Evolutionary conservation across 495 filamentous ascomycete species (phyloP).

Genomic region (Lasiosphaeria hispida): DNA sequence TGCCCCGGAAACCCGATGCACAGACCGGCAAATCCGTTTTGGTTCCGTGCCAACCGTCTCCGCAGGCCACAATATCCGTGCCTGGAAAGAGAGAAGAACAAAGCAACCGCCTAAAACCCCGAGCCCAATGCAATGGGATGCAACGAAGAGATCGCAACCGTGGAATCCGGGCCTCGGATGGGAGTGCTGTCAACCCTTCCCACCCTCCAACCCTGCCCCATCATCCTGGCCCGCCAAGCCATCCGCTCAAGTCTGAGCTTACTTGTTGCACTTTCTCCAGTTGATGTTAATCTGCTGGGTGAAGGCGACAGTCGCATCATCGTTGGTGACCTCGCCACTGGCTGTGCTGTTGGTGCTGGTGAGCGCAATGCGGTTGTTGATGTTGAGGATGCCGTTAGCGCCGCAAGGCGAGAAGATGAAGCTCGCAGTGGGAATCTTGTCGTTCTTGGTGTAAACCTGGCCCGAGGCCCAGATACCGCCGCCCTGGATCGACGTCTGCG

Average conservation of each 20-base stretch:
- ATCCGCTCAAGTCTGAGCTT: slow-evolving; percentile 1
- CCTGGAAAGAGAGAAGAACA: slow-evolving; percentile 7
- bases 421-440: slow-evolving; percentile 50
- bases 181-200: too few species aligned
- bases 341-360: slow-evolving; percentile 44
- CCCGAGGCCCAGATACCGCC: slow-evolving; percentile 45
- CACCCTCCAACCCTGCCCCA: neutral
- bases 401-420: slow-evolving; percentile 58
- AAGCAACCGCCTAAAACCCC: slow-evolving; percentile 14
- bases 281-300: slow-evolving; percentile 54
- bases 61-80: slow-evolving; percentile 10
- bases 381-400: slow-evolving; percentile 54
- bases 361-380: slow-evolving; percentile 58
- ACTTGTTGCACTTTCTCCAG: slow-evolving; percentile 47
- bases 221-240: neutral
- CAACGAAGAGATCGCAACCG: neutral
- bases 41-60: slow-evolving; percentile 14
- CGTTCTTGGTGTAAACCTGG: slow-evolving; percentile 58
- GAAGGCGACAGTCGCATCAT: slow-evolving; percentile 56
- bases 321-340: slow-evolving; percentile 50
- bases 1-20: neutral
- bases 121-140: slow-evolving; percentile 14
- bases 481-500: slow-evolving; percentile 47
- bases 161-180: neutral
- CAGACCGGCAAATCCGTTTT: slow-evolving; percentile 18